A percentile compares a stretch with the other conserved stretches of the same genome.
Evolutionary conservation across 2,329 filamentous ascomycete genomes (phyloP).

Genomic region (Teratosphaeria destructans): DNA sequence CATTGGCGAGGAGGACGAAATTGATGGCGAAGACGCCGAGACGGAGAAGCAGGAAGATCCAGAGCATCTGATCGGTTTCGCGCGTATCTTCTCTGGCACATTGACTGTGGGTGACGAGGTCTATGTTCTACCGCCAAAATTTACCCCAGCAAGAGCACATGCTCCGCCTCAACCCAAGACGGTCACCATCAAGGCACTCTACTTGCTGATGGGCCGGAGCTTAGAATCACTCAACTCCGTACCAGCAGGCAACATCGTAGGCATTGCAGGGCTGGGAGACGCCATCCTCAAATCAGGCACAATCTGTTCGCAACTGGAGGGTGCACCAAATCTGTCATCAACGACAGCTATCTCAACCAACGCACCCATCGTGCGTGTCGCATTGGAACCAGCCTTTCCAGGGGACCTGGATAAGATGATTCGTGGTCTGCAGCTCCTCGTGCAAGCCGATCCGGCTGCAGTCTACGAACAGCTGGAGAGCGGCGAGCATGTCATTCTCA

Average conservation of each 20-base stretch:
- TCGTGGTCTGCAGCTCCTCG: slow-evolving; percentile 69
- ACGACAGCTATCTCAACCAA: slow-evolving; percentile 64
- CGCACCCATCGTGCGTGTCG: slow-evolving; percentile 81
- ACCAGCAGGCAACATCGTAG: slow-evolving; percentile 89
- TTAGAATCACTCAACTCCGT: slow-evolving; percentile 75
- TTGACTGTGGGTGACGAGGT: slow-evolving; percentile 81
- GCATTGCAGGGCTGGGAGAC: slow-evolving; percentile 83
- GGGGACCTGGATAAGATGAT: slow-evolving; percentile 94
- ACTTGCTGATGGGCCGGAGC: slow-evolving; percentile 89
- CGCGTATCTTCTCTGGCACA: slow-evolving; percentile 83
- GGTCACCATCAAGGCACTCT: slow-evolving; percentile 75
- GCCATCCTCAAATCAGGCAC: slow-evolving; percentile 94
- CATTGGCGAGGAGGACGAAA: slow-evolving; percentile 41
- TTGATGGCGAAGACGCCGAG: slow-evolving; percentile 34
- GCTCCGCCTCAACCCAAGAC: slow-evolving; percentile 65
- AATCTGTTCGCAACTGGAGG: slow-evolving; percentile 75
- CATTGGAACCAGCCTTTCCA: slow-evolving; percentile 85
- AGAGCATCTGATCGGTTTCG: slow-evolving; percentile 90
- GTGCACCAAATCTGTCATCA: slow-evolving; percentile 82
- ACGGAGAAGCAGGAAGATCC: slow-evolving; percentile 50
- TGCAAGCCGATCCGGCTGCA: slow-evolving; percentile 91
- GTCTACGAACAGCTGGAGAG: slow-evolving; percentile 88
- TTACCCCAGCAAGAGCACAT: slow-evolving; percentile 68
- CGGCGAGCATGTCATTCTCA: slow-evolving; percentile 89
- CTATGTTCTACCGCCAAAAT: slow-evolving; percentile 88